Base-by-base conservation (phyloP, 176 grass and related monocot genomes). In the Pontederia paniculata region DNA sequence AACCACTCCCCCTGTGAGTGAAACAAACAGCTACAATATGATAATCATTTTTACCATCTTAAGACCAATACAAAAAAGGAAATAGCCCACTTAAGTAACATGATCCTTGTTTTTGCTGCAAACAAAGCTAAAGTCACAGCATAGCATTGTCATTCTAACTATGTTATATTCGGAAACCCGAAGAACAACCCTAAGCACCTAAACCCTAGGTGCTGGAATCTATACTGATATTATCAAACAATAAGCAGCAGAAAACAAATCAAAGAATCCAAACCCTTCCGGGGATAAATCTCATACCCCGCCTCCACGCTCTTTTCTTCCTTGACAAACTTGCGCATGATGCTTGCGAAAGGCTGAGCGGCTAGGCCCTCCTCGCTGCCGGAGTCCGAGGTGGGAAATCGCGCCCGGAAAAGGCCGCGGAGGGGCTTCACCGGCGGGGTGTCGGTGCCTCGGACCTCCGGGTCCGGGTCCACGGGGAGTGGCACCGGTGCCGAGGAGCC, bases 271-370 rank as follows among this genome's bases (percentile, higher is more conserved):
- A 74, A 88, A 77, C 76, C 75, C 77, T 85, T 22, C 14, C 17
- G 10, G 12, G 23, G 41, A 44, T 47, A 22, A 43, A 13, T 46
- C 15, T 17, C 22, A 55, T 81, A 75, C 78, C 72, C 53, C 17
- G 58, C 71, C 4, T 8, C 48, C 1, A 52, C 25, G 45, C 55
- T 21, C 60, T 48, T 19, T 17, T 52, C 23, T 71, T 9, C 69
- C 14, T 70, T 81, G 44, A 59, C 23, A 22, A 90, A 76, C 52
- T 84, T 76, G 55, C 76, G 79, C 76, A 96, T 76, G 65, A 96
- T 89, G 65, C 71, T 77, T 1, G 69, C 73, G 25, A 89, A 57
- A 21, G 82, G 66, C 50, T 50, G 45, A 17, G 71, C 65, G 41
- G 28, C 21, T 9, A 47, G 16, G 44, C 15, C 43, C 20, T 31